Evolutionary conservation across 805 yeast genomes (phyloP), one percentile per base, ranked within the genome.

Genomic region (Wilhelminamyces savonicus): DNA sequence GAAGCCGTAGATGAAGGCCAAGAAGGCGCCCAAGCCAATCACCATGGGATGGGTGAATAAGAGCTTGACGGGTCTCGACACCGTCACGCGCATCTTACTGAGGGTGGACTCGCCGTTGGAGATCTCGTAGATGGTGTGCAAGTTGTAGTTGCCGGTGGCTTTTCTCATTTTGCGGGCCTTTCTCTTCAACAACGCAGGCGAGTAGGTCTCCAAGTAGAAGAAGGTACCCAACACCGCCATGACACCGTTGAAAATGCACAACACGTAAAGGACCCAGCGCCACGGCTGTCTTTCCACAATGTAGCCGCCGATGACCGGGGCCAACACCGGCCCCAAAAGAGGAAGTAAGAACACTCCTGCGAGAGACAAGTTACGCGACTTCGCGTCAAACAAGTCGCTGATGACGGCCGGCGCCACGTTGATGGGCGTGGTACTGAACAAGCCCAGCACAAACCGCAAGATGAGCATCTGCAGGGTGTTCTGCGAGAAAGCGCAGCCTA

Each of bases 1-100:
- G 34, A 61, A 59, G n/a, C 65, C 66, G 34, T 62, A 61, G 8
- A 55, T 52, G 39, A 62, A 56, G 2, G 66, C 66, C 64, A 62
- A 56, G 37, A 58, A 62, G 10, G 63, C 50, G 1, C 68, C 66
- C 31, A 62, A 46, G 1, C 66, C 66, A 21, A 58, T 40, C 10
- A 62, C 47, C 59, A 62, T 58, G 2, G 66, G 66, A 34, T 62
- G 58, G 13, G 54, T 46, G 34, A 44, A 42, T 8, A 62, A 44
- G 15, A 61, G 46, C 16, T 52, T 49, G 13, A 62, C 21, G 4
- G 68, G 67, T 24, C 66, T 40, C 13, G 49, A 37, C 37, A 59
- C 46, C 5, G 56, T 49, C 10, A 43, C 32, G 21, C 36, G 41
- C 27, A 56, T 36, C 24, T 51, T 46, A 4, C 41, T 48, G 13